Evolutionary conservation across 805 yeast species (phyloP).

Genomic region (Lachancea fermentati): DNA sequence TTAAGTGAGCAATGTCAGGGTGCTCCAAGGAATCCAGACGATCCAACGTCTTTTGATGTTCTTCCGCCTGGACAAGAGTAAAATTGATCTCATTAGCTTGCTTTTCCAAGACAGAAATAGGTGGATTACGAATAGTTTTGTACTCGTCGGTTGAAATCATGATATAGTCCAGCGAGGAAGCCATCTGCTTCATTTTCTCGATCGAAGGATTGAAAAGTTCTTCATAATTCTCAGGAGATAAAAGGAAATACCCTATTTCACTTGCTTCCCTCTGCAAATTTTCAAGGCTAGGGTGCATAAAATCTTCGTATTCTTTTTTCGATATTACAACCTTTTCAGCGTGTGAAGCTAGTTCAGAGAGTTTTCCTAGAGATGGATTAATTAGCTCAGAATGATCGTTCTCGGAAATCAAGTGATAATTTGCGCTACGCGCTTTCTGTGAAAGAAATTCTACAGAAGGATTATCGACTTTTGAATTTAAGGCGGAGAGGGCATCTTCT

Average conservation of each 20-base stretch:
- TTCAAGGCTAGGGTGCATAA: conserved; percentile 10
- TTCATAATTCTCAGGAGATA: conserved; percentile 11
- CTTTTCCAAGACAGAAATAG: neutral
- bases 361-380: conserved; percentile 18
- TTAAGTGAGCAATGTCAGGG: conserved; percentile 15
- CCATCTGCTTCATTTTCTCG: conserved; percentile 11
- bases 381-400: neutral
- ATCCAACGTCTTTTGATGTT: neutral
- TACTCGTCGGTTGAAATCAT: neutral
- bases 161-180: conserved; percentile 1
- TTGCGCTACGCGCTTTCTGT: conserved; percentile 2
- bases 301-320: neutral
- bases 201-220: conserved; percentile 11
- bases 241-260: conserved; percentile 8
- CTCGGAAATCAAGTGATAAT: neutral
- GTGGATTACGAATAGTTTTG: neutral
- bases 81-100: neutral
- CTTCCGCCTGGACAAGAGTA: neutral
- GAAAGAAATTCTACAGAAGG: conserved; percentile 11
- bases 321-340: neutral
- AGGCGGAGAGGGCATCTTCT: neutral
- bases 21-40: conserved; percentile 3
- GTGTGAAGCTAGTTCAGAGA: conserved; percentile 10
- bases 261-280: conserved; percentile 10
- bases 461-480: conserved; percentile 3